A percentile compares a stretch with the other conserved stretches of the same genome.
Conservation (phyloP, 345 rosid genomes). For the Arabidopsis suecica region DNA sequence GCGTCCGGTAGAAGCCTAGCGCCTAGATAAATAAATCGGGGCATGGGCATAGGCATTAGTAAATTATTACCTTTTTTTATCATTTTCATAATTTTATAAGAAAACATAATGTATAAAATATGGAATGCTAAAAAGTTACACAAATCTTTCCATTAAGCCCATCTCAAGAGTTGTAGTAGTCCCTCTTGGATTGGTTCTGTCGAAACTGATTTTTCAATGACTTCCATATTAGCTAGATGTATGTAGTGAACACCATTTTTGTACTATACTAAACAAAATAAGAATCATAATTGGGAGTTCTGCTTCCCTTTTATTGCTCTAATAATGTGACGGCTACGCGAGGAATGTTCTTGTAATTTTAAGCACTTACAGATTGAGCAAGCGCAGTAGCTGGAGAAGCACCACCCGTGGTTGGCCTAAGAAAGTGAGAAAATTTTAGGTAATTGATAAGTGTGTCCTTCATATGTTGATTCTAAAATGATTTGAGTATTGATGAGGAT, state of each 20-base stretch:
- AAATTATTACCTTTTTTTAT: too few relatives aligned
- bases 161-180: constrained; percentile 27
- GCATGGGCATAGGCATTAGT: too few relatives aligned
- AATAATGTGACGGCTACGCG: not conserved
- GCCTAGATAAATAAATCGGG: too few relatives aligned
- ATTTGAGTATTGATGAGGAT: not conserved
- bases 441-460: constrained; percentile 11
- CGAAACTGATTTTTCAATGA: not conserved
- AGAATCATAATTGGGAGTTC: constrained; percentile 11
- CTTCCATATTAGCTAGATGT: constrained; percentile 12
- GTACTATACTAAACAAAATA: constrained; percentile 1
- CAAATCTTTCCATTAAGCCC: constrained; percentile 55
- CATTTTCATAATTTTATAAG: too few relatives aligned
- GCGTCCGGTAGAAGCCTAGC: too few relatives aligned
- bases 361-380: constrained; percentile 31
- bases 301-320: constrained; percentile 21
- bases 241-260: not conserved
- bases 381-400: constrained; percentile 53
- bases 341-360: constrained; percentile 12
- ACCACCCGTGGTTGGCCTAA: constrained; percentile 74
- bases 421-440: constrained; percentile 12
- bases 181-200: not conserved
- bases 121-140: too few relatives aligned
- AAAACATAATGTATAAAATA: too few relatives aligned
- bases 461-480: not conserved